Conservation (phyloP, 2,329 filamentous ascomycete genomes). For the Calcarisporium arbuscula region DNA sequence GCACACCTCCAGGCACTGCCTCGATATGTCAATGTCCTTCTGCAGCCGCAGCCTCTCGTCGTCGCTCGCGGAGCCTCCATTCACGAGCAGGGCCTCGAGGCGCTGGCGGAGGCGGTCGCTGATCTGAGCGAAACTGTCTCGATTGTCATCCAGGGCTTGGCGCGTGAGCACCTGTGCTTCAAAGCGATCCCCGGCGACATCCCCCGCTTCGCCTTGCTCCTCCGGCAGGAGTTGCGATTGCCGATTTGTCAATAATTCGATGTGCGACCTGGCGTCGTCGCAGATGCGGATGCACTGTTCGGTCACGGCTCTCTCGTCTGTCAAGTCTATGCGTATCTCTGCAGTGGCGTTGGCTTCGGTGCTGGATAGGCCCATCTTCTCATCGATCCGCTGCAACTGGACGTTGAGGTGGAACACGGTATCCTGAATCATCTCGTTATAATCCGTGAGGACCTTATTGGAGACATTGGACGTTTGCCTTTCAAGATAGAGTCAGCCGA, state of each 20-base stretch:
- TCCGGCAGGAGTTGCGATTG: conserved; percentile 17
- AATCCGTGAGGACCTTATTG: conserved; percentile 25
- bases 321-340: conserved; percentile 21
- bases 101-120: conserved; percentile 26
- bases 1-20: conserved; percentile 31
- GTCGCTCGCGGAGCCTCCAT: conserved; percentile 14
- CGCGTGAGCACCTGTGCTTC: conserved; percentile 26
- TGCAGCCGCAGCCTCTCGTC: conserved; percentile 22
- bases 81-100: conserved; percentile 17
- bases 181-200: conserved; percentile 13
- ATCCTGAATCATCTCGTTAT: conserved; percentile 31
- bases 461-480: conserved; percentile 26
- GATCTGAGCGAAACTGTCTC: conserved; percentile 22
- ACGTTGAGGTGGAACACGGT: conserved; percentile 27
- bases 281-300: conserved; percentile 32
- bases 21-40: conserved; percentile 26
- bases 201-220: not conserved
- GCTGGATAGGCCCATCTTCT: conserved; percentile 21
- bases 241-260: conserved; percentile 23
- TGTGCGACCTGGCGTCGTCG: conserved; percentile 27
- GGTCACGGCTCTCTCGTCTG: conserved; percentile 29
- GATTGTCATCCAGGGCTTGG: conserved; percentile 23
- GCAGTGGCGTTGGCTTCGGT: conserved; percentile 12
- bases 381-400: conserved; percentile 27
- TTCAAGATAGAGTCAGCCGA: conserved; percentile 6